Evolutionary conservation across 2,329 filamentous ascomycete species (phyloP), one percentile per base, ranked within the genome.

Genomic region (Cytospora leucostoma): DNA sequence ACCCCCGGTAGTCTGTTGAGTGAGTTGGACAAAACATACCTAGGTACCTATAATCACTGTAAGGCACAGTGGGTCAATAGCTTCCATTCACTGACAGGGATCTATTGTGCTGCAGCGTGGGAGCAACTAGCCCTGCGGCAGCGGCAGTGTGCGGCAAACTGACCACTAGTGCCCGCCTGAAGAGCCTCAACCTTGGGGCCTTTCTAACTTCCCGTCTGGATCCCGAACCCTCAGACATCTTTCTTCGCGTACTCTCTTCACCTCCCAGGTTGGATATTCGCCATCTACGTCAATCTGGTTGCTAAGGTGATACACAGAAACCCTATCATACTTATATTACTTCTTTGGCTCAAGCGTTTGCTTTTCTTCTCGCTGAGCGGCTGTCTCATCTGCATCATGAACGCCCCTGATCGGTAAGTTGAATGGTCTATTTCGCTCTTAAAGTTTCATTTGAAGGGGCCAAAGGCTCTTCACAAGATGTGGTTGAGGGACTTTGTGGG

Each of bases 341-440:
- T 32, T 47, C 37, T 61, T 17, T 59, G 34, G 49, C 52, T 37
- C 34, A 49, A 27, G n/a, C 27, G 11, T 15, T 47, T 49, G 17
- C 33, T 21, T 35, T 52, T 27, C 17, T 21, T 38, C 27, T 47
- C 21, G 15, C 27, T n/a, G 21, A n/a, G n/a, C 38, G 15, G 53
- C 49, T 53, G 61, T 38, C 38, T 17, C 34, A 49, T 60, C 50
- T 59, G 10, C 67, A 80, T 69, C 34, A 84, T 85, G 82, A 85
- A 85, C 76, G 82, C 82, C 13, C 82, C 82, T 19, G 82, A 85
- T 71, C 77, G 82, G 82, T 84, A 68, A 74, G 82, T 75, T 49
- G 37, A 5, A 44, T n/a, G 7, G 38, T 44, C 54, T 19, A 11
- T 17, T 11, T 37, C 19, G 15, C 37, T 21, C 52, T 13, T 61